Evolutionary conservation across 345 rosid species (phyloP), one percentile per base, ranked within the genome.

Genomic region (Trapa bicornis): DNA sequence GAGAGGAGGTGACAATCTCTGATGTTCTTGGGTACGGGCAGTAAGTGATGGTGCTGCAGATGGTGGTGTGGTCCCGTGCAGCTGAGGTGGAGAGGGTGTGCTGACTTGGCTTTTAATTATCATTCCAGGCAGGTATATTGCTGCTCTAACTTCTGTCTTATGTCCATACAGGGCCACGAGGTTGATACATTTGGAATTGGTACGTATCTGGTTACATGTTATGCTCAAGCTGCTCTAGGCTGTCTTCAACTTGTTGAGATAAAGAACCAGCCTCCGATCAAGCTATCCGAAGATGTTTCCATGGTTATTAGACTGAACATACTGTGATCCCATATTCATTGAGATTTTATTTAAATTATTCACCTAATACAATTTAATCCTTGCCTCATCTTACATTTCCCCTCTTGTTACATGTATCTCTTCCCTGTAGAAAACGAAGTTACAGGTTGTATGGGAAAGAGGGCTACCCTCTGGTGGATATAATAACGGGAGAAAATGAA

Each of bases 171-270:
- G 97, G 97, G 99, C 74, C 97, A 87, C 81, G 96, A 94, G 73
- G 89, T 91, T 15, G 91, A 94, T 83, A 82, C 96, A 16, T 94
- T 72, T 76, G 99, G 99, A 17, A 89, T 89, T 60, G 99, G 96
- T 73, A 94, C 99, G 64, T 73, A 91, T 79, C 80, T 94, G 68
- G 99, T 94, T 64, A 91, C 97, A 67, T 94, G 99, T 80, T 91
- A 85, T 74, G 77, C 96, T 8, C 99, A 94, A 80, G 88, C 97
- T 22, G 99, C 99, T 42, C 68, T 94, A 75, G 97, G 99, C 53
- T 91, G 99, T 94, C 66, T 94, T 94, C 84, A 91, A 94, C 96
- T 94, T 61, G 99, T 94, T 52, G 99, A 94, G 80, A 91, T 94
- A 68, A 87, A 89, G 54, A 77, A 74, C 68, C 91, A 91, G 78